Evolutionary conservation across 148 eudicot genomes (phyloP).

Genomic region (Selenicereus undatus): DNA sequence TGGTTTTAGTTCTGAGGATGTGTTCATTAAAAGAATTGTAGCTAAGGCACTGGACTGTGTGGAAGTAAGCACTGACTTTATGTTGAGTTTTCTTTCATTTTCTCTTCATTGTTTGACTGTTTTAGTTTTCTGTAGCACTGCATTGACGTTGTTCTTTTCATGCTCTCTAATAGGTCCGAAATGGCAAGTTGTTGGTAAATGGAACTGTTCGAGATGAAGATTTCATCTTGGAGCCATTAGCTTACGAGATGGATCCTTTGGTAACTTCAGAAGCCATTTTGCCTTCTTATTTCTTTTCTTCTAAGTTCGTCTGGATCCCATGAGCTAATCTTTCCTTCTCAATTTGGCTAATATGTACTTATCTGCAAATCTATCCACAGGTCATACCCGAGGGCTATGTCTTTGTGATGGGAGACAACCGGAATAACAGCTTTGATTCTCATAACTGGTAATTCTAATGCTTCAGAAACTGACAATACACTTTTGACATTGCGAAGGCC

Average conservation of each 20-base stretch:
- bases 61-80: slow-evolving; percentile 44
- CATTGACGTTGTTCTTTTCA: background rate
- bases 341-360: background rate
- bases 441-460: slow-evolving; percentile 60
- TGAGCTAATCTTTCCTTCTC: background rate
- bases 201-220: slow-evolving; percentile 65
- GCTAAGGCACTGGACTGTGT: slow-evolving; percentile 82
- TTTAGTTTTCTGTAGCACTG: background rate
- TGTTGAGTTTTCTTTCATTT: background rate
- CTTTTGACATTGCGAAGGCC: background rate
- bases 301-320: background rate
- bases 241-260: slow-evolving; percentile 75
- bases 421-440: slow-evolving; percentile 89
- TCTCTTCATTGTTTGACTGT: background rate
- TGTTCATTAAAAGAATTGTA: slow-evolving; percentile 77
- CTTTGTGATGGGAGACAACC: slow-evolving; percentile 93
- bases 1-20: slow-evolving; percentile 64
- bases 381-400: slow-evolving; percentile 86
- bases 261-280: slow-evolving; percentile 31
- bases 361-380: slow-evolving; percentile 31
- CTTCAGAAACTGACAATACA: background rate
- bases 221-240: slow-evolving; percentile 76
- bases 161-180: slow-evolving; percentile 43
- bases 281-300: background rate
- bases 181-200: slow-evolving; percentile 69